Conservation (phyloP, 495 filamentous ascomycete species). For the Thermothielavioides terrestris region DNA sequence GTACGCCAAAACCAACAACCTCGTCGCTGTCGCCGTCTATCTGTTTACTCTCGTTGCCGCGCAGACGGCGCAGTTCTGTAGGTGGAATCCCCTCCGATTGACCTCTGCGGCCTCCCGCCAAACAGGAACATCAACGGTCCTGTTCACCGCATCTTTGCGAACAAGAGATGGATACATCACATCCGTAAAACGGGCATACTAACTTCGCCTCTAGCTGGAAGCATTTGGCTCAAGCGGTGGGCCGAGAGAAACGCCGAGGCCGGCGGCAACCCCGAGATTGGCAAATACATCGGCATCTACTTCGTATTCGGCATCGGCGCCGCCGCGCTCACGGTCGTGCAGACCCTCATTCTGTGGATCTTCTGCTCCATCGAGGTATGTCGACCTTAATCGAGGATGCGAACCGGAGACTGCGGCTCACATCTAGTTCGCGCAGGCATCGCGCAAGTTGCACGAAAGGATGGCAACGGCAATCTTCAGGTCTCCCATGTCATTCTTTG, state of each 20-base stretch:
- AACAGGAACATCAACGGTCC: background rate
- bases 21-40: constrained; percentile 76
- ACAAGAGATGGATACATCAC: background rate
- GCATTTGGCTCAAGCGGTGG: constrained; percentile 91
- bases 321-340: constrained; percentile 73
- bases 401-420: constrained; percentile 11
- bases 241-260: constrained; percentile 63
- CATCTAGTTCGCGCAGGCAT: constrained; percentile 49
- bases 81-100: constrained; percentile 23
- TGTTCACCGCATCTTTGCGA: background rate
- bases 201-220: constrained; percentile 42
- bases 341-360: constrained; percentile 96
- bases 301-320: constrained; percentile 90
- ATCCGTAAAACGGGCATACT: background rate
- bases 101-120: background rate
- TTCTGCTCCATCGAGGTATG: constrained; percentile 95
- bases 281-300: constrained; percentile 90
- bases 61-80: constrained; percentile 67
- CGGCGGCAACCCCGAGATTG: constrained; percentile 63
- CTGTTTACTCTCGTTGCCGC: constrained; percentile 64
- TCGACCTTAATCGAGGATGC: background rate
- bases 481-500: constrained; percentile 98
- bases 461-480: constrained; percentile 99
- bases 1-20: constrained; percentile 90
- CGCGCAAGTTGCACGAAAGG: constrained; percentile 89